Evolutionary conservation across 345 rosid genomes (phyloP).

Genomic region (Boechera retrofracta): DNA sequence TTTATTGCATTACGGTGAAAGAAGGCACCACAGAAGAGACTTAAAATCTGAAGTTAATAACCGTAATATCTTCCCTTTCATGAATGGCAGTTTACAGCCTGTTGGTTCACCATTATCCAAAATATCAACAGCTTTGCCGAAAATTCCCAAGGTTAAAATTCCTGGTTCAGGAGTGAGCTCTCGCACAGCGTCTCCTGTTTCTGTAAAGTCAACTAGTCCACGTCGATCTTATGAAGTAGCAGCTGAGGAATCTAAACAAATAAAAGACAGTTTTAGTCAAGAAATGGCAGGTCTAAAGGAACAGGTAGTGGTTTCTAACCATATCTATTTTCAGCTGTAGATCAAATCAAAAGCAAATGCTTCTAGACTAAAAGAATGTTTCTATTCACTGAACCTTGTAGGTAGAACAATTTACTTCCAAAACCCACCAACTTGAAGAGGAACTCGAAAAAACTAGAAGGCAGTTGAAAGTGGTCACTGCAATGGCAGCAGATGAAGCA

Average conservation of each 20-base stretch:
- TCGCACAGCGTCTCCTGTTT: slow-evolving; percentile 53
- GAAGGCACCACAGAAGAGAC: slow-evolving; percentile 44
- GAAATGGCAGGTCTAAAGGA: slow-evolving; percentile 65
- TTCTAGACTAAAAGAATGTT: neutral
- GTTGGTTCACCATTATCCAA: slow-evolving; percentile 46
- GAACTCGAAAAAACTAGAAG: slow-evolving; percentile 71
- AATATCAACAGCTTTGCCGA: slow-evolving; percentile 45
- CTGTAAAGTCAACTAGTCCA: slow-evolving; percentile 59
- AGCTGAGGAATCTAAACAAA: slow-evolving; percentile 58
- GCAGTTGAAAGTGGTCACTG: slow-evolving; percentile 70
- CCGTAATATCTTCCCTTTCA: slow-evolving; percentile 49
- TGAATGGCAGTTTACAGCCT: slow-evolving; percentile 47
- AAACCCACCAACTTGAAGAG: slow-evolving; percentile 66
- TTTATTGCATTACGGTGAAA: slow-evolving; percentile 48
- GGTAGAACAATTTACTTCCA: slow-evolving; percentile 75
- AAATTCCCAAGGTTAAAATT: slow-evolving; percentile 49
- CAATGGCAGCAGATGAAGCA: slow-evolving; percentile 83
- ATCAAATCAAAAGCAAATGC: slow-evolving; percentile 6
- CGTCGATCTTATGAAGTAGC: slow-evolving; percentile 52
- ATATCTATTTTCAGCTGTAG: neutral
- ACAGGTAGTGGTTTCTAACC: slow-evolving; percentile 55
- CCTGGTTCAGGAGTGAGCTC: slow-evolving; percentile 53
- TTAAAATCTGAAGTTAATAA: slow-evolving; percentile 46
- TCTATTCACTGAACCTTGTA: slow-evolving; percentile 43
- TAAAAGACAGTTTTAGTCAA: slow-evolving; percentile 54